phyloP scores from a whole-genome alignment of 202 grass and related monocot genomes.

The Elaeis oleifera region DNA sequence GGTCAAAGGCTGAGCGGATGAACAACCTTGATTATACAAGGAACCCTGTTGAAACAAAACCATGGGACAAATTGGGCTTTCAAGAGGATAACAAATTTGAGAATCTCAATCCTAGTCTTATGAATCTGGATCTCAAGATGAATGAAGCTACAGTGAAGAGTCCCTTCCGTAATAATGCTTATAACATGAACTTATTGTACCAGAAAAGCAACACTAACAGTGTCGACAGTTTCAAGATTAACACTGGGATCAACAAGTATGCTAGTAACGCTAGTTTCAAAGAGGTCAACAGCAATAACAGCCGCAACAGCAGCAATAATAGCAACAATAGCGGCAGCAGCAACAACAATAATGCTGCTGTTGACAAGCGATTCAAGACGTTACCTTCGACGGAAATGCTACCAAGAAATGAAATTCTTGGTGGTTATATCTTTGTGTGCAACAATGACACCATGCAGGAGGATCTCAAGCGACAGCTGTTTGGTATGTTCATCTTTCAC shows the following conservation, averaged over 20 bases:
- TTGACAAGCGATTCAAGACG: constrained; percentile 91
- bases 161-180: constrained; percentile 12
- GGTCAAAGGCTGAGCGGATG: constrained; percentile 53
- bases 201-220: constrained; percentile 54
- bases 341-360: constrained; percentile 41
- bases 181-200: constrained; percentile 43
- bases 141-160: constrained; percentile 27
- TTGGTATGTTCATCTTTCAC: constrained; percentile 45
- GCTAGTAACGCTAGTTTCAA: constrained; percentile 42
- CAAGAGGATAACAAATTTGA: constrained; percentile 37
- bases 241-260: constrained; percentile 62
- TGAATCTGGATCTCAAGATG: constrained; percentile 44
- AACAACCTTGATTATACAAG: constrained; percentile 64
- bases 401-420: constrained; percentile 87
- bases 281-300: constrained; percentile 43
- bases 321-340: constrained; percentile 37
- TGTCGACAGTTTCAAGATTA: constrained; percentile 74
- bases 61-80: constrained; percentile 61
- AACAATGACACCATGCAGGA: constrained; percentile 98
- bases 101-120: constrained; percentile 30
- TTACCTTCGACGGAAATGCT: constrained; percentile 88
- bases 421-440: constrained; percentile 95
- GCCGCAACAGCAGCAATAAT: constrained; percentile 19
- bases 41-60: constrained; percentile 46
- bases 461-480: constrained; percentile 94